Evolutionary conservation across 495 filamentous ascomycete species (phyloP).

Genomic region (Aspergillus nanangensis): DNA sequence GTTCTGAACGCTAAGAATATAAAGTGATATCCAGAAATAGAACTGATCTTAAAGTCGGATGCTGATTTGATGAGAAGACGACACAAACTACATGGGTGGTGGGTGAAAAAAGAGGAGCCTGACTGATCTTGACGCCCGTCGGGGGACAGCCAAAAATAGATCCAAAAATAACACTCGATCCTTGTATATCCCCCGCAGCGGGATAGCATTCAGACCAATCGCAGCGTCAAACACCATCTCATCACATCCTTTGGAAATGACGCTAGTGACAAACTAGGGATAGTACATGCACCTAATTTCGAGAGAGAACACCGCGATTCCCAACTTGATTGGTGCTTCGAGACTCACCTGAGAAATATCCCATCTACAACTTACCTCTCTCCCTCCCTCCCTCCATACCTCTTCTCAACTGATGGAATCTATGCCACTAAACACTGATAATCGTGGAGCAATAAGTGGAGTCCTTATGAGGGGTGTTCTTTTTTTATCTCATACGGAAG

Average conservation of each 20-base stretch:
- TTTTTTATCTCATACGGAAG: no score
- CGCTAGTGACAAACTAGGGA: not conserved
- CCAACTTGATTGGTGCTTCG: not conserved
- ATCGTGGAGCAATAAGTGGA: no score
- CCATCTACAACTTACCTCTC: no score
- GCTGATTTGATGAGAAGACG: not conserved
- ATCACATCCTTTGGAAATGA: no score
- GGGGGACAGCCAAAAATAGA: slow-evolving; percentile 1
- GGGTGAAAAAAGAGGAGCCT: not conserved
- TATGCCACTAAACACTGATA: no score
- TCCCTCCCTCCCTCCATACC: no score
- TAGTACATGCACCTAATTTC: not conserved
- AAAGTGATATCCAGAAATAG: slow-evolving; percentile 1
- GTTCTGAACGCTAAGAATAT: not conserved
- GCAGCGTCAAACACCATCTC: not conserved
- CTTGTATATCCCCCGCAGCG: not conserved
- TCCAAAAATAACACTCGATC: not conserved
- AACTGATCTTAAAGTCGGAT: not conserved
- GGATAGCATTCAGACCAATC: not conserved
- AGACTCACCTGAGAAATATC: no score
- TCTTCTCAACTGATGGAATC: no score
- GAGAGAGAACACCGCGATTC: not conserved
- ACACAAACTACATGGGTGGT: not conserved
- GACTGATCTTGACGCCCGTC: not conserved
- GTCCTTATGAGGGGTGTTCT: no score